These are phyloP conservation scores for Colletotrichum aenigma DNA, from an alignment of 2,329 filamentous ascomycete species.

Conservation along the genomic window DNA sequence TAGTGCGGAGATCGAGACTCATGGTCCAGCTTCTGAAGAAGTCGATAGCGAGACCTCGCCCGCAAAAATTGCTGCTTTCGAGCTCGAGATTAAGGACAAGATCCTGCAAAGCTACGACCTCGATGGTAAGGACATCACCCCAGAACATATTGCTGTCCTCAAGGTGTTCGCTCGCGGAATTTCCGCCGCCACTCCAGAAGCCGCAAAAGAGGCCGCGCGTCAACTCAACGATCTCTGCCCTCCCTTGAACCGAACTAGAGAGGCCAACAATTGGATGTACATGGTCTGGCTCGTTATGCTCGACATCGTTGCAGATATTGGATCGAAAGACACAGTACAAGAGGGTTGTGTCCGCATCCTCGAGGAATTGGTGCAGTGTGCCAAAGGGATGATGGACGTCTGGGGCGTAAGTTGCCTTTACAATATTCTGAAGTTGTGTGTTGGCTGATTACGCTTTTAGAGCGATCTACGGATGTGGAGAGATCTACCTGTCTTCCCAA, in stretches of 20 bases:
- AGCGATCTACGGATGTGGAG: not conserved
- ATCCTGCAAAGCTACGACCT: not conserved
- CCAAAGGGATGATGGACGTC: not conserved
- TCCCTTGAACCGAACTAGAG: not conserved
- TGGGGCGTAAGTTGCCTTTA: not conserved
- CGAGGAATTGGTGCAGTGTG: not conserved
- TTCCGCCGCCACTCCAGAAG: not conserved
- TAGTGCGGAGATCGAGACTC: not conserved
- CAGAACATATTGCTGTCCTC: not conserved
- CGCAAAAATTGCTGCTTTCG: not conserved
- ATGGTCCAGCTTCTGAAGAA: not conserved
- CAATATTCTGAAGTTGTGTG: not conserved
- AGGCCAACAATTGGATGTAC: not conserved
- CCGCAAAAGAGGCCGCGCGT: not conserved
- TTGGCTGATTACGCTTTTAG: not conserved
- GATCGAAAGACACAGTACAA: not conserved
- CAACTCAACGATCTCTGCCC: not conserved
- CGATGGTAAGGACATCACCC: not conserved
- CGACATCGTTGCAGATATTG: not conserved
- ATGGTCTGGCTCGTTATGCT: not conserved
- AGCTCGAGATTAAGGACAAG: not conserved
- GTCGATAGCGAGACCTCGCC: not conserved
- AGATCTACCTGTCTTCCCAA: not conserved
- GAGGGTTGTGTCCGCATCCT: not conserved
- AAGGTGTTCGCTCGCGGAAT: not conserved